phyloP scores from a whole-genome alignment of 805 yeast species.

The Lachancea lanzarotensis region DNA sequence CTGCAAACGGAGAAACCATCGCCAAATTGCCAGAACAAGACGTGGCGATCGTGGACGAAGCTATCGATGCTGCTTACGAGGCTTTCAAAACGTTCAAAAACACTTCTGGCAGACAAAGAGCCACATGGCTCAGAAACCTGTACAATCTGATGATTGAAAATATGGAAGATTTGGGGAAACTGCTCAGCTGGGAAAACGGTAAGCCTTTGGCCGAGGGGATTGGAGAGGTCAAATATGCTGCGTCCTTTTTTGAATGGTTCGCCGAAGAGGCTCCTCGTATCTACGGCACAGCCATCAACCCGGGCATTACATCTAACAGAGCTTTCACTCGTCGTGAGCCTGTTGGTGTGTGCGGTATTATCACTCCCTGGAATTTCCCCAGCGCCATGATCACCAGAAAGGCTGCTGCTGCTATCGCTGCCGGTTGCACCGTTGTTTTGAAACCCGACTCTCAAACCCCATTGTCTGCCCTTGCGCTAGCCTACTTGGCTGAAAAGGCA shows the following conservation, averaged over 20 bases:
- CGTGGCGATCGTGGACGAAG: constrained; percentile 49
- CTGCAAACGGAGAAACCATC: constrained; percentile 57
- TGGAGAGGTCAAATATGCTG: constrained; percentile 54
- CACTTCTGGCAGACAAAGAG: constrained; percentile 45
- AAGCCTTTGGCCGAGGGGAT: constrained; percentile 47
- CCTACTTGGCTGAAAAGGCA: constrained; percentile 48
- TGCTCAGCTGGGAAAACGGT: constrained; percentile 57
- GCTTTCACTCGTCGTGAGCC: constrained; percentile 52
- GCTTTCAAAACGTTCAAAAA: constrained; percentile 43
- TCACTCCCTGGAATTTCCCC: constrained; percentile 67
- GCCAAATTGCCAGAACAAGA: constrained; percentile 60
- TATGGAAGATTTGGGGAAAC: constrained; percentile 49
- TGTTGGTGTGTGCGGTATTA: constrained; percentile 56
- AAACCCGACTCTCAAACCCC: constrained; percentile 63
- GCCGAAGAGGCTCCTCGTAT: constrained; percentile 56
- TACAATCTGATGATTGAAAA: constrained; percentile 48
- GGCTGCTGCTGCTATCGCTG: constrained; percentile 60
- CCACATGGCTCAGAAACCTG: constrained; percentile 45
- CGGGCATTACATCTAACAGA: constrained; percentile 44
- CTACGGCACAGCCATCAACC: constrained; percentile 53
- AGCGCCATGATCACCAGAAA: constrained; percentile 62
- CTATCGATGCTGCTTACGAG: constrained; percentile 43
- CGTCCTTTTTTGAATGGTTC: constrained; percentile 84
- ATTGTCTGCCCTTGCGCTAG: constrained; percentile 51
- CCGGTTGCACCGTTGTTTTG: constrained; percentile 54